phyloP scores from a whole-genome alignment of 2,329 filamentous ascomycete species.

The Penicillium sp. region DNA sequence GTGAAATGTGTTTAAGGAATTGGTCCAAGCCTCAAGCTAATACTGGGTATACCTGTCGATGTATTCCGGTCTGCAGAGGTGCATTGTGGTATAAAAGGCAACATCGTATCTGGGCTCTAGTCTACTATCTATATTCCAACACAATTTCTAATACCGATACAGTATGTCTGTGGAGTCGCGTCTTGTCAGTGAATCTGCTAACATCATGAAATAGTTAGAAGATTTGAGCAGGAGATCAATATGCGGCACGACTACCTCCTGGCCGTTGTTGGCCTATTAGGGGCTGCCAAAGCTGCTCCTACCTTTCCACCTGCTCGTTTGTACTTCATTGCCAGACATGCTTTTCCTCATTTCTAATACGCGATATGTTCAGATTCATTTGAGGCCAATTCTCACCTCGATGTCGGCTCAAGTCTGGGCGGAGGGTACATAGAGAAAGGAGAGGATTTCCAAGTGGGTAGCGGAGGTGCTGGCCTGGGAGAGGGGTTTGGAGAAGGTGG shows the following conservation, averaged over 20 bases:
- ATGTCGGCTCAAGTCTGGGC: neutral
- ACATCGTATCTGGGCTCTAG: neutral
- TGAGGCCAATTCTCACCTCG: neutral
- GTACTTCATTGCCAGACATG: neutral
- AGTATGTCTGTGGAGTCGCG: neutral
- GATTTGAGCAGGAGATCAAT: neutral
- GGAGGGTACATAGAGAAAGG: neutral
- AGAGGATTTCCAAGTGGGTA: neutral
- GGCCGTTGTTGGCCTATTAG: neutral
- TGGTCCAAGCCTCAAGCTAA: neutral
- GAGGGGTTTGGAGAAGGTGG: neutral
- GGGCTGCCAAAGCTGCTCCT: neutral
- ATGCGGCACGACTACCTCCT: neutral
- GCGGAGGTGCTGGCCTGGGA: neutral
- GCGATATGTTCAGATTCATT: neutral
- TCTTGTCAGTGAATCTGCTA: neutral
- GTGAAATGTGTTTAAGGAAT: neutral
- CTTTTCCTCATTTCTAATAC: neutral
- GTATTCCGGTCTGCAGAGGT: neutral
- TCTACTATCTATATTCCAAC: neutral
- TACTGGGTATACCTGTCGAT: neutral
- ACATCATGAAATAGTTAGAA: neutral
- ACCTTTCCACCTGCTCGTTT: neutral
- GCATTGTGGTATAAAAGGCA: neutral
- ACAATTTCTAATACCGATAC: neutral